Percentiles rank a stretch among this genome's conserved stretches.
Evolutionary conservation across 768 basidiomycete genomes (phyloP).

Genomic region (Scleroderma bovista): DNA sequence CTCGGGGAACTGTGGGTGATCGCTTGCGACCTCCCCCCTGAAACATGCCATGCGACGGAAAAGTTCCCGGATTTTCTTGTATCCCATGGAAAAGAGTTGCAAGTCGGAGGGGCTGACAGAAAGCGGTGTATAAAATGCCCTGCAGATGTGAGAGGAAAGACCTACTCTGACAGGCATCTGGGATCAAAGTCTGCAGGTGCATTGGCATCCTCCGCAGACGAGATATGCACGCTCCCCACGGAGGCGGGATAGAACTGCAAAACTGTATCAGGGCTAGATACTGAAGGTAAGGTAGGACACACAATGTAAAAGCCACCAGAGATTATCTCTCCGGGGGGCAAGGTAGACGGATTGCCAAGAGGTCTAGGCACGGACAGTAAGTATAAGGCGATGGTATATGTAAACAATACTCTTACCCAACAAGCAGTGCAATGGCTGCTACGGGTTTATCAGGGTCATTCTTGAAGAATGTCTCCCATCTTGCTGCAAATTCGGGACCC

Average conservation of each 20-base stretch:
- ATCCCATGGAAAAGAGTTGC: conserved; percentile 41
- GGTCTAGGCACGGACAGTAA: conserved; percentile 16
- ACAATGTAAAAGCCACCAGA: conserved; percentile 30
- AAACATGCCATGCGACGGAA: conserved; percentile 44
- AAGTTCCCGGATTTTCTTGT: conserved; percentile 52
- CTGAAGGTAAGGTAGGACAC: neutral
- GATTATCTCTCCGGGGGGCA: conserved; percentile 23
- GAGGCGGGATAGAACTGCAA: conserved; percentile 40
- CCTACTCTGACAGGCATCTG: conserved; percentile 40
- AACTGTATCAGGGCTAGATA: conserved; percentile 1
- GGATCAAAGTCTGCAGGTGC: conserved; percentile 41
- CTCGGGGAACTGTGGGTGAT: conserved; percentile 25
- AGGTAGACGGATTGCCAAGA: conserved; percentile 11
- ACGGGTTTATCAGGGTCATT: conserved; percentile 18
- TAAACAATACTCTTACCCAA: conserved; percentile 1
- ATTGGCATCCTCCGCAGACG: conserved; percentile 34
- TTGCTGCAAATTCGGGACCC: conserved; percentile 13
- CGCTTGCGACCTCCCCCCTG: conserved; percentile 13
- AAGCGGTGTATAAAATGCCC: neutral
- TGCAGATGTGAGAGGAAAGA: neutral
- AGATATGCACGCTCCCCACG: conserved; percentile 44
- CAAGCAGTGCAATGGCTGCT: neutral
- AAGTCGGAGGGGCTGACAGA: conserved; percentile 32
- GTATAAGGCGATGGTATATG: neutral
- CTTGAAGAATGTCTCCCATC: conserved; percentile 17